These are phyloP conservation scores for Neurospora intermedia DNA, from an alignment of 495 filamentous ascomycete genomes.

Conservation along the genomic window DNA sequence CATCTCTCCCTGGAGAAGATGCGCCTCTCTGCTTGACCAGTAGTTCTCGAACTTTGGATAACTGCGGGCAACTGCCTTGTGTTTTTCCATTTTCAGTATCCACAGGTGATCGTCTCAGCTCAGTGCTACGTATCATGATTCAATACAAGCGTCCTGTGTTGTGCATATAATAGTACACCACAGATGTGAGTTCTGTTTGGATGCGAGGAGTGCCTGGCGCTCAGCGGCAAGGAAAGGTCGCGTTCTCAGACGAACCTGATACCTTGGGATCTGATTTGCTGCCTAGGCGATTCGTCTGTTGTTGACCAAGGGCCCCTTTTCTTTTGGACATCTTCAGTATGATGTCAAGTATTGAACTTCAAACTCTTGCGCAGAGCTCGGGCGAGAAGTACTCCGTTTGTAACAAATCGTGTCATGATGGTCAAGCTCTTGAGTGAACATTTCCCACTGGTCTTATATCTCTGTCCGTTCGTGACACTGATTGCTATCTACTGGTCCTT, in stretches of 20 bases:
- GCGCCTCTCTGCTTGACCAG: background rate
- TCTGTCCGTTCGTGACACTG: background rate
- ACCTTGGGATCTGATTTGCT: background rate
- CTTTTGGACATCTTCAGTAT: background rate
- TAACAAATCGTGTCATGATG: background rate
- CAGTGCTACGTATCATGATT: background rate
- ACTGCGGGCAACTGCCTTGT: background rate
- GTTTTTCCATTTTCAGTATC: background rate
- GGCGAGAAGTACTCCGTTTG: background rate
- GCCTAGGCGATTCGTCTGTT: background rate
- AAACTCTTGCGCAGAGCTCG: background rate
- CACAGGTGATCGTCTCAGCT: background rate
- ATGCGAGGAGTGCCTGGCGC: background rate
- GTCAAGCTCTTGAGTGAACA: background rate
- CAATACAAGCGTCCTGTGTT: background rate
- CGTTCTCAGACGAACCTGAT: background rate
- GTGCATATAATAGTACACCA: background rate
- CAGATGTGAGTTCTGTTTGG: background rate
- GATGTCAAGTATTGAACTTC: background rate
- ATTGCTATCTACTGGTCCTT: background rate
- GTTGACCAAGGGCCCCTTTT: background rate
- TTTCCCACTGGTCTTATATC: background rate
- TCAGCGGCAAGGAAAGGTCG: background rate
- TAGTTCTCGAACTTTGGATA: background rate
- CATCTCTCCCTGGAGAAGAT: background rate